A percentile compares a stretch with the other conserved stretches of the same genome.
Conservation (phyloP, 495 filamentous ascomycete genomes). For the Penicillium cataractarum region DNA sequence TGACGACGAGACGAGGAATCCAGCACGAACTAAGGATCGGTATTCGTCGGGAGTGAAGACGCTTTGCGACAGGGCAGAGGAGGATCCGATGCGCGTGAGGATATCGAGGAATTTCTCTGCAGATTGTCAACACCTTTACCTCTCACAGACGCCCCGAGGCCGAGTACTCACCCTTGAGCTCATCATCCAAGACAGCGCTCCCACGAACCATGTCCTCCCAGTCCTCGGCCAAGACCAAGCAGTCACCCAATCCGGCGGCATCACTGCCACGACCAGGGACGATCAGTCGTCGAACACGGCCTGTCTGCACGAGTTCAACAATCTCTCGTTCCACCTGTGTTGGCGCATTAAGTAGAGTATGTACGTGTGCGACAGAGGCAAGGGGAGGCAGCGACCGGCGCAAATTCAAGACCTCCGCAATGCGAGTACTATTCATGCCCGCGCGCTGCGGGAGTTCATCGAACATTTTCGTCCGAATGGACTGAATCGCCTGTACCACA, state of each 20-base stretch:
- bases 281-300: constrained; percentile 65
- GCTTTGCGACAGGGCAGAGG: constrained; percentile 50
- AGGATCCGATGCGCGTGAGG: constrained; percentile 57
- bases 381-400: constrained; percentile 68
- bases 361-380: constrained; percentile 71
- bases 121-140: background rate
- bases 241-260: constrained; percentile 66
- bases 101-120: constrained; percentile 58
- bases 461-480: constrained; percentile 69
- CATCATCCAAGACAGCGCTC: constrained; percentile 45
- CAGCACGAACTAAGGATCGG: constrained; percentile 64
- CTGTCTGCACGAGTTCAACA: constrained; percentile 60
- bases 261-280: constrained; percentile 67
- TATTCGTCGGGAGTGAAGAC: constrained; percentile 56
- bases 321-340: constrained; percentile 77
- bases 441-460: constrained; percentile 63
- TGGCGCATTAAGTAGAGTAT: constrained; percentile 64
- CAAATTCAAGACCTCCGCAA: constrained; percentile 71
- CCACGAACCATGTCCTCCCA: constrained; percentile 60
- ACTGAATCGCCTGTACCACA: constrained; percentile 65
- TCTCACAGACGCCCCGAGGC: too few relatives aligned
- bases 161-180: constrained; percentile 47
- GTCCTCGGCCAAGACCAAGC: constrained; percentile 65
- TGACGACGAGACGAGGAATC: constrained; percentile 68
- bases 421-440: constrained; percentile 75